Base-by-base conservation (phyloP, 139 green algal genomes). In the Picochlorum sp. region DNA sequence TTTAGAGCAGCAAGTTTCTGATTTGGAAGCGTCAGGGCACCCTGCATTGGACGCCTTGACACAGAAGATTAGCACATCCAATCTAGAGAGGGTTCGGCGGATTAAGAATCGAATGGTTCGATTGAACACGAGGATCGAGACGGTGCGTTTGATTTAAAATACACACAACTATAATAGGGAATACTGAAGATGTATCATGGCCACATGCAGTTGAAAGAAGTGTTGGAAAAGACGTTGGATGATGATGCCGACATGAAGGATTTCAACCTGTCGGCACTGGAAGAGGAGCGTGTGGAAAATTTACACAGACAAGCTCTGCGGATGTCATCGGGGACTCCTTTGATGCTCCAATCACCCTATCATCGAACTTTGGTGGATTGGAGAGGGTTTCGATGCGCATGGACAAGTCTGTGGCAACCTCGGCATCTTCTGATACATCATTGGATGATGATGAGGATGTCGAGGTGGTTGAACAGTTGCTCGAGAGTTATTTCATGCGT, bases 1-100 rank as follows among this genome's bases (percentile, higher is more conserved):
- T 50, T 67, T 96, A 30, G 87, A 92, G 55, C 32, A 57, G 3
- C 65, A 81, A 57, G 81, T 80, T 1, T 71, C 68, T 18, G 83
- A 95, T 50, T 72, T 95, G 50, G 87, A 95, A 76, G 79, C 73
- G 20, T 70, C 76, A 11, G 84, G 84, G 2, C 85, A 91, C 66
- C 85, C 85, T 4, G 84, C 85, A 0, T 69, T 96, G 30, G 90
- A 97, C 56, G 71, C 72, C 4, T 72, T 97, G 26, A 91, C 85
- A 8, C 71, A 71, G 4, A 81, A 86, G 69, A 81, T 96, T 24
- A 90, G 74, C 45, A 86, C 79, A 0, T 58, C 78, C 28, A 88
- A 90, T 65, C 68, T 97, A 72, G 90, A 97, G 74, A 66, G 79
- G 2, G 90, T 97, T 57, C 71, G 91, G 6, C 73, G 76, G 38